A percentile compares a stretch with the other conserved stretches of the same genome.
These are phyloP conservation scores for Skeletonema tropicum DNA, from an alignment of 108 stramenopile genomes.

Conservation along the genomic window DNA sequence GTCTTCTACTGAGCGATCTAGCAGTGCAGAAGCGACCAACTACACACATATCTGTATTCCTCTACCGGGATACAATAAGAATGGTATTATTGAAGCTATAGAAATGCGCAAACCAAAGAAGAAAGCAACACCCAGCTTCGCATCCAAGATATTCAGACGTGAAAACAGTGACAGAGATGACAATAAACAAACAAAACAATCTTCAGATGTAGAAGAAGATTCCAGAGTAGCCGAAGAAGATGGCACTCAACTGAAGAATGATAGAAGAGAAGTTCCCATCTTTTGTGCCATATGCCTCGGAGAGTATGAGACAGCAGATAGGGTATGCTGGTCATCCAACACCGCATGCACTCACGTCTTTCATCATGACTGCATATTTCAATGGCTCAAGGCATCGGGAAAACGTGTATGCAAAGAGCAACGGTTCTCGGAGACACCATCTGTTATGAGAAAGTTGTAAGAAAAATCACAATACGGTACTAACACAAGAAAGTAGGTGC, in stretches of 20 bases:
- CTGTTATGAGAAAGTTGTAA: no score
- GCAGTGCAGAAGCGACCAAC: neutral
- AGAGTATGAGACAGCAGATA: constrained; percentile 24
- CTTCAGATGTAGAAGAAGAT: neutral
- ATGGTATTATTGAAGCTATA: no score
- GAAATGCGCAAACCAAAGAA: neutral
- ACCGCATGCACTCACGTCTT: constrained; percentile 42
- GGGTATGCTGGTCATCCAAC: constrained; percentile 33
- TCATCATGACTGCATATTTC: constrained; percentile 45
- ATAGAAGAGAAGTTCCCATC: constrained; percentile 16
- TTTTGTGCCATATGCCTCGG: constrained; percentile 48
- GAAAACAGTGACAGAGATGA: neutral
- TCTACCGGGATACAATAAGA: constrained; percentile 20
- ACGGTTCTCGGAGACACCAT: constrained; percentile 11
- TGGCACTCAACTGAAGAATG: neutral
- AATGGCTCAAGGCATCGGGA: constrained; percentile 26
- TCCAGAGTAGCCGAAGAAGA: neutral
- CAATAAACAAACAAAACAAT: neutral
- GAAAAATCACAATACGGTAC: no score
- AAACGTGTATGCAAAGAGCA: constrained; percentile 10
- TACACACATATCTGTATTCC: constrained; percentile 24
- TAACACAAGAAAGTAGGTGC: no score
- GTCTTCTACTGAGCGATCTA: no score
- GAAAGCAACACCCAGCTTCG: no score
- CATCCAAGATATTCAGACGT: neutral